A percentile compares a stretch with the other conserved stretches of the same genome.
Conservation (phyloP, 352 stramenopile species). For the Phytophthora cryptogea region DNA sequence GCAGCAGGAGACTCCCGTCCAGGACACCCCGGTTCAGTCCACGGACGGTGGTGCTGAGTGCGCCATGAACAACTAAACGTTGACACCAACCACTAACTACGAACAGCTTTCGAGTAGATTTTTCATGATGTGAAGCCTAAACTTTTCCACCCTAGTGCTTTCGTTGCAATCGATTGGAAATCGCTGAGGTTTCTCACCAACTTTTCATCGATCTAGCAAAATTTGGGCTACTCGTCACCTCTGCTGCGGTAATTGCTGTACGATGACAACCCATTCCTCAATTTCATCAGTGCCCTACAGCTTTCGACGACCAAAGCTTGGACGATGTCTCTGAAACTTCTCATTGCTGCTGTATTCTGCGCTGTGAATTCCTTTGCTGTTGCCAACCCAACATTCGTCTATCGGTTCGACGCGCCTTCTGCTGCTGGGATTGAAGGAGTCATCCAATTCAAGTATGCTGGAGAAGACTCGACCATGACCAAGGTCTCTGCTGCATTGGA, state of each 20-base stretch:
- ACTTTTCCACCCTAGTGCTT: slow-evolving; percentile 2
- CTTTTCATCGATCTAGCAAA: neutral
- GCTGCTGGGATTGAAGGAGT: slow-evolving; percentile 28
- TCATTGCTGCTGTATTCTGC: slow-evolving; percentile 1
- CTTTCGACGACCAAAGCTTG: neutral
- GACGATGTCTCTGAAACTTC: slow-evolving; percentile 10
- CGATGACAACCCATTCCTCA: slow-evolving; percentile 3
- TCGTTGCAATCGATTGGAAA: slow-evolving; percentile 20
- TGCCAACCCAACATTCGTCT: slow-evolving; percentile 22
- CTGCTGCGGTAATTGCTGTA: neutral
- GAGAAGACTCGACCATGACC: slow-evolving; percentile 22
- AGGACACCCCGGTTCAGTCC: slow-evolving; percentile 9
- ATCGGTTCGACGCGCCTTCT: slow-evolving; percentile 26
- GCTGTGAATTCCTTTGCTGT: neutral
- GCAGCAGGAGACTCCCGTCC: slow-evolving; percentile 6
- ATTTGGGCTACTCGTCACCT: neutral
- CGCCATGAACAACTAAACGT: slow-evolving; percentile 4
- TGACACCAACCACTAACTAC: neutral
- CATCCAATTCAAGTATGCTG: slow-evolving; percentile 29
- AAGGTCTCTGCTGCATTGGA: slow-evolving; percentile 39
- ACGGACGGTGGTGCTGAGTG: slow-evolving; percentile 5
- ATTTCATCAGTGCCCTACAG: neutral
- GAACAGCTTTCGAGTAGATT: slow-evolving; percentile 1
- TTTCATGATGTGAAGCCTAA: slow-evolving; percentile 1
- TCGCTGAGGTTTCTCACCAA: neutral